Evolutionary conservation across 129 eudicot genomes (phyloP).

Genomic region (Saposhnikovia divaricata): DNA sequence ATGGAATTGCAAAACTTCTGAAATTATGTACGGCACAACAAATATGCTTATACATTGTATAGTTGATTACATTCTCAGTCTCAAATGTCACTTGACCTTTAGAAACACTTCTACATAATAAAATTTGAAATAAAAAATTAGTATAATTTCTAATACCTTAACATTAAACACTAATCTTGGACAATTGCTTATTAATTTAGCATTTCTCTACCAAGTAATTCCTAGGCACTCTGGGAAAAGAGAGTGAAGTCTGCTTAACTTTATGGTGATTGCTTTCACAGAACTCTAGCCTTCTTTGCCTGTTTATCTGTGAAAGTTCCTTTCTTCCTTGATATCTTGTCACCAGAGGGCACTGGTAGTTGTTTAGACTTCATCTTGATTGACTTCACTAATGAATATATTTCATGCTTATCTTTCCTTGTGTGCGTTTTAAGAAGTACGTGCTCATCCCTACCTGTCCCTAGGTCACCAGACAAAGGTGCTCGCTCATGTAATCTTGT

Average conservation of each 20-base stretch:
- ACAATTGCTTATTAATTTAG: not conserved
- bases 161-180: not conserved
- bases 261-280: not conserved
- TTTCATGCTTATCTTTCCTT: slow-evolving; percentile 51
- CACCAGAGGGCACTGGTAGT: slow-evolving; percentile 19
- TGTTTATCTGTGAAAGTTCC: slow-evolving; percentile 5
- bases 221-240: not conserved
- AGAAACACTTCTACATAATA: not conserved
- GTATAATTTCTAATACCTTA: not conserved
- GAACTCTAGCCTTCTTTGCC: slow-evolving; percentile 5
- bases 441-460: slow-evolving; percentile 8
- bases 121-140: not conserved
- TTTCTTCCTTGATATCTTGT: slow-evolving; percentile 30
- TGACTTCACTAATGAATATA: slow-evolving; percentile 58
- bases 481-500: not conserved
- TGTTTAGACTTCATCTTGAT: slow-evolving; percentile 76
- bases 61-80: not conserved
- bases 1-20: too few relatives aligned
- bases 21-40: too few relatives aligned
- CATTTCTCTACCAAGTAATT: not conserved
- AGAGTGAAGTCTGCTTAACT: not conserved
- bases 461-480: slow-evolving; percentile 8
- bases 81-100: not conserved
- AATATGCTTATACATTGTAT: not conserved
- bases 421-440: slow-evolving; percentile 13